Evolutionary conservation across 2,329 filamentous ascomycete genomes (phyloP), one percentile per base, ranked within the genome.

Genomic region (Claviceps sp.): DNA sequence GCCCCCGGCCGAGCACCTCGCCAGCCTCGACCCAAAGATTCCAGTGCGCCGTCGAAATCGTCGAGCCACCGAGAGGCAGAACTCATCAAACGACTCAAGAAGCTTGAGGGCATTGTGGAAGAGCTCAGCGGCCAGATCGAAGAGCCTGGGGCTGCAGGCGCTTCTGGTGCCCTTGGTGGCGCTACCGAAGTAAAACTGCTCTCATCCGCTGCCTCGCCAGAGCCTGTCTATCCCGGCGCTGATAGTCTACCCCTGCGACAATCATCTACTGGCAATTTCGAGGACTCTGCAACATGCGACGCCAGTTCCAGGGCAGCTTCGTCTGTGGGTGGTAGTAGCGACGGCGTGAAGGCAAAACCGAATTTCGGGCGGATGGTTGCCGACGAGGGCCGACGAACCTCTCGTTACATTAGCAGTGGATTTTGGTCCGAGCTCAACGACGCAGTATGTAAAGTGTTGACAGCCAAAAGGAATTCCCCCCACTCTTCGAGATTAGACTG

Each of bases 401-500:
- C 79, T 52, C 73, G 84, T 62, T 90, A 89, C 62, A 79, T 90
- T 58, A 87, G 84, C 68, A 87, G 81, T 63, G 83, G 79, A 6
- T 87, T 89, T 60, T 89, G 84, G 84, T 79, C 84, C 20, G 86
- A 79, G 55, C 72, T 90, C 49, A 86, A 82, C 54, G 85, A 88
- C 50, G 85, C 89, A 73, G 82, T 84, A 66, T 40, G 51, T 38
- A 5, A 4, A 13, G 30, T 8, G 9, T 3, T 20, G n/a, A 24
- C 40, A 48, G 4, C 37, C 36, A 34, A 34, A 34, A 34, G 9
- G 30, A 34, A 34, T 34, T 4, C 3, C 30, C 30, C 9, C 11
- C 30, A 34, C 3, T 1, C 9, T 34, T 11, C 9, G 30, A 30
- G 18, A 34, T 30, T 5, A 18, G 40, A 45, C 42, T 52, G 26